Conservation (phyloP, 2,329 filamentous ascomycete genomes). For the Biscogniauxia marginata region DNA sequence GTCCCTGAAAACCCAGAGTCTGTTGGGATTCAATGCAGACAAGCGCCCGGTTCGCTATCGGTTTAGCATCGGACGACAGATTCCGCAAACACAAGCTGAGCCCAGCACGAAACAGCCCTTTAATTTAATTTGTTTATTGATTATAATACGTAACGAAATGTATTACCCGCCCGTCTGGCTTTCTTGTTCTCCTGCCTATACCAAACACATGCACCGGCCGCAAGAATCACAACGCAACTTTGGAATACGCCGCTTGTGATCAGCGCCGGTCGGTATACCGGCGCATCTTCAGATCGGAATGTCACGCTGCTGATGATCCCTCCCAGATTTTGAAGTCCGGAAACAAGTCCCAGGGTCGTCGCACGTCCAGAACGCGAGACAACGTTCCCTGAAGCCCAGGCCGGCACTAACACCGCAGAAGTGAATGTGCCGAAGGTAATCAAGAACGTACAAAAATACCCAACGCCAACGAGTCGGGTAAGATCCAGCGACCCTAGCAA, state of each 20-base stretch:
- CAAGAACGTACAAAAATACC: slow-evolving; percentile 26
- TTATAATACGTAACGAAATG: not conserved
- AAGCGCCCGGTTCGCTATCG: too few species aligned
- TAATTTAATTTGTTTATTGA: too few species aligned
- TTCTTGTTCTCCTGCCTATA: slow-evolving; percentile 1
- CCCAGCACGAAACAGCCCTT: not conserved
- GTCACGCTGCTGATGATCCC: slow-evolving; percentile 17
- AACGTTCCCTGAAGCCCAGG: slow-evolving; percentile 15
- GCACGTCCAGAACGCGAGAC: slow-evolving; percentile 15
- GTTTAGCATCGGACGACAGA: too few species aligned
- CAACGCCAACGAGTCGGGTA: slow-evolving; percentile 16
- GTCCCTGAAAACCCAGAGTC: too few species aligned
- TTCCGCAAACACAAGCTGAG: too few species aligned
- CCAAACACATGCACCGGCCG: not conserved
- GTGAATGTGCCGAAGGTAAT: slow-evolving; percentile 24
- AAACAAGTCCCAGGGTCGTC: slow-evolving; percentile 14
- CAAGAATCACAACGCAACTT: not conserved
- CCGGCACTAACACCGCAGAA: slow-evolving; percentile 18
- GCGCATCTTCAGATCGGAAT: slow-evolving; percentile 18
- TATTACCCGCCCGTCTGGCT: not conserved
- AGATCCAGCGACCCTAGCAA: slow-evolving; percentile 21
- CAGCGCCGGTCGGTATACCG: slow-evolving; percentile 18
- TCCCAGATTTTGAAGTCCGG: slow-evolving; percentile 15
- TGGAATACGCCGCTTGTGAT: slow-evolving; percentile 9
- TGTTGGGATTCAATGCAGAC: too few species aligned